Base-by-base conservation (phyloP, 495 filamentous ascomycete species). In the Neurospora hispaniola region DNA sequence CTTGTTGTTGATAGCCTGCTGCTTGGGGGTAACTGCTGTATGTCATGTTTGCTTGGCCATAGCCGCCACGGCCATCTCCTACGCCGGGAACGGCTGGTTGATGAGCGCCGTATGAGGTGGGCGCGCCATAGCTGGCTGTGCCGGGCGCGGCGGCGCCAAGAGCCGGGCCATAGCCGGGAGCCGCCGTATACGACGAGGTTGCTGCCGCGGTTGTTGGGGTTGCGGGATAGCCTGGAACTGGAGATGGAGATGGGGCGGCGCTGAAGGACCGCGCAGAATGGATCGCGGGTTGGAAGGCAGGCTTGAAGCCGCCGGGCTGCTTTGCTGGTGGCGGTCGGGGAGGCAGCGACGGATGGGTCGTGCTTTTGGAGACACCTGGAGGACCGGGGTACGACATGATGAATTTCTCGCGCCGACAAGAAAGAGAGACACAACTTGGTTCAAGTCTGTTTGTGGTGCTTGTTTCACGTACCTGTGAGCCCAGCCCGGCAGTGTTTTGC, bases 381-480 rank as follows among this genome's bases (percentile, higher is more conserved):
- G 93, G 93, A 78, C 92, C 92, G 79, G 93, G 92, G 87, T 94
- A 94, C 82, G 94, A 91, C 94, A 97, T 96, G 90, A 92, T 94
- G 92, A 94, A 94, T 84, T 89, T 87, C 82, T 83, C 86, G 85
- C 84, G 86, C 66, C 81, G 75, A 79, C 69, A 74, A 78, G 73
- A 78, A 62, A 62, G 54, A 62, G 54, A 62, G 27, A 35, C 9
- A 62, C 54, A 62, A 62, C 54, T 62, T 62, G 76, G 78, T 73
- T 75, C 71, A 70, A 62, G 42, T 74, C 71, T 70, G 70, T 75
- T 76, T 42, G 46, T 70, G 76, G 76, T 77, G 73, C 76, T 77
- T 74, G 74, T 78, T 74, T 76, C 76, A 86, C 84, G 84, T 86
- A 86, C 84, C 84, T 85, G 78, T 79, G 82, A 82, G 82, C 78